Conservation (phyloP, 148 eudicot species). For the Bassia scoparia region DNA sequence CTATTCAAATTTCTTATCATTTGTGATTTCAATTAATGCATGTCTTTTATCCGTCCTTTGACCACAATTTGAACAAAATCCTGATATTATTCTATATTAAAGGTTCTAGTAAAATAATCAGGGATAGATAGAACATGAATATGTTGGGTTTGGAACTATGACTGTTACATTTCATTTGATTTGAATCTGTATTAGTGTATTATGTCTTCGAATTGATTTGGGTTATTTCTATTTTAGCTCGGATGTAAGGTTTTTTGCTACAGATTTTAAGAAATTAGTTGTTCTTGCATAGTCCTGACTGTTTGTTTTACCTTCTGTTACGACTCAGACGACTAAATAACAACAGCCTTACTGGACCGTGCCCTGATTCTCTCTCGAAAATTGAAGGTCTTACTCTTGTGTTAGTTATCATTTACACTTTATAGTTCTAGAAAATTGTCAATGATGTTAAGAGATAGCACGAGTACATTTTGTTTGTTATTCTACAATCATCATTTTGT, state of each 20-base stretch:
- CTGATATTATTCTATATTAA: too few species aligned
- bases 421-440: neutral
- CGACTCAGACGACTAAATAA: conserved; percentile 78
- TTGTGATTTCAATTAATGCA: neutral
- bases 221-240: neutral
- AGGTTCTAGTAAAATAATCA: neutral
- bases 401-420: conserved; percentile 42
- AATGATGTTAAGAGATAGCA: neutral
- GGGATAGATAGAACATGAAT: neutral
- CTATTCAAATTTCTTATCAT: neutral
- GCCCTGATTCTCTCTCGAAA: conserved; percentile 52
- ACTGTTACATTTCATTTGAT: neutral
- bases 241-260: neutral
- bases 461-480: neutral
- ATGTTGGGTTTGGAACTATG: too few species aligned
- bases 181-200: neutral
- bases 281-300: neutral
- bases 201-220: neutral
- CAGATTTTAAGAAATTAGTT: neutral
- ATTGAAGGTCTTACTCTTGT: conserved; percentile 69
- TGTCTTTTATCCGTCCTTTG: neutral
- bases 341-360: conserved; percentile 78
- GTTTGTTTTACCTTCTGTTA: conserved; percentile 22
- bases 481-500: neutral
- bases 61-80: too few species aligned